Conservation (phyloP, 768 basidiomycete species). For the Artomyces pyxidatus region DNA sequence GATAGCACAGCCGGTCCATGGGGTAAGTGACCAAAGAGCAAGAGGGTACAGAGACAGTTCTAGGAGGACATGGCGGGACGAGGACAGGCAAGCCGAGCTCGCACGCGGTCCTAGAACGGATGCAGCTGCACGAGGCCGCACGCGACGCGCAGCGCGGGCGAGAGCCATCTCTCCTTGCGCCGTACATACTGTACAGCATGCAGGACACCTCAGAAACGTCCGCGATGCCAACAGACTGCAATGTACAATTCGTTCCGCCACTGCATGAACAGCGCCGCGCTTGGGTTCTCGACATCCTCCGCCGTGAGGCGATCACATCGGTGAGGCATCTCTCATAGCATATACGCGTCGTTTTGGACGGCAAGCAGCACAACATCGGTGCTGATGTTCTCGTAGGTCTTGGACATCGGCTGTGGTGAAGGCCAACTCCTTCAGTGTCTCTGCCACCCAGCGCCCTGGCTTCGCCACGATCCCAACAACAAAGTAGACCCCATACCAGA, state of each 20-base stretch:
- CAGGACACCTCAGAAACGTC: too few species aligned
- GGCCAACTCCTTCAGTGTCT: conserved; percentile 65
- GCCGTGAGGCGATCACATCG: conserved; percentile 46
- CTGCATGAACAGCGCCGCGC: conserved; percentile 60
- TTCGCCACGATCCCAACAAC: conserved; percentile 28
- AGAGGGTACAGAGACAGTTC: too few species aligned
- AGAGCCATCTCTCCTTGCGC: too few species aligned
- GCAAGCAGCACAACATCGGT: not conserved
- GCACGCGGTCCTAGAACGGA: too few species aligned
- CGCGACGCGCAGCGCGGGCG: too few species aligned
- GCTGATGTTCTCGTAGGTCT: conserved; percentile 37
- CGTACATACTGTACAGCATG: too few species aligned
- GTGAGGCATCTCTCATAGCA: conserved; percentile 27
- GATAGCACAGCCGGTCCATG: too few species aligned
- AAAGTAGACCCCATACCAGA: not conserved
- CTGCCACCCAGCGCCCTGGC: conserved; percentile 69
- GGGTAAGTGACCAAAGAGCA: too few species aligned
- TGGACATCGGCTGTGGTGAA: conserved; percentile 83
- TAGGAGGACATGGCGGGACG: too few species aligned
- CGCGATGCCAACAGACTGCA: too few species aligned
- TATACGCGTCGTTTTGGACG: not conserved
- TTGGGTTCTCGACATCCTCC: conserved; percentile 59
- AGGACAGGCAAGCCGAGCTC: too few species aligned
- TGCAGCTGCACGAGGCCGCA: too few species aligned
- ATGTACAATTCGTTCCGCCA: conserved; percentile 68